Evolutionary conservation across 2,329 filamentous ascomycete genomes (phyloP).

Genomic region (Macrophomina tecta): DNA sequence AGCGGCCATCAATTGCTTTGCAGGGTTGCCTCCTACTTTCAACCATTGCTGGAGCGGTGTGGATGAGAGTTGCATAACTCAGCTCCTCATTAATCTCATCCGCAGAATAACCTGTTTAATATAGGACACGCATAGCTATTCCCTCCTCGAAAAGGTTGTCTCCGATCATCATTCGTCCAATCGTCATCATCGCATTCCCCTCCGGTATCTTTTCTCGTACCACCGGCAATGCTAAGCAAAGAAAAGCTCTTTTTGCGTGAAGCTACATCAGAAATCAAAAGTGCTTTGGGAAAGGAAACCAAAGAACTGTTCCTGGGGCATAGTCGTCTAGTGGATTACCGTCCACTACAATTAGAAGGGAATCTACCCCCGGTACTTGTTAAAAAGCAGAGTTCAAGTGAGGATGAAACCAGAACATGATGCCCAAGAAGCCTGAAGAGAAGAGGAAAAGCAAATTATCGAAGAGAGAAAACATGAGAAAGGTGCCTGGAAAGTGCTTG

Average conservation of each 20-base stretch:
- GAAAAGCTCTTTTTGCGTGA: neutral
- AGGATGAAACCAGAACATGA: neutral
- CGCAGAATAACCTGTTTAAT: neutral
- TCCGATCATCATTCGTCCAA: slow-evolving; percentile 3
- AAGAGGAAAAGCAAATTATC: neutral
- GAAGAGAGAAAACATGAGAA: neutral
- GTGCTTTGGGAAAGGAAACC: neutral
- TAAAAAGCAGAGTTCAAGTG: neutral
- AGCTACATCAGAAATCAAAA: neutral
- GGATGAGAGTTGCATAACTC: too few species aligned
- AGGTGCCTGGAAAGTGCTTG: too few species aligned
- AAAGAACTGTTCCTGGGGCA: neutral
- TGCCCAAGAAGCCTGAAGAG: neutral
- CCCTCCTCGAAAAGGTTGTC: neutral
- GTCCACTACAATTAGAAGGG: neutral
- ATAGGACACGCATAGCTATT: slow-evolving; percentile 14
- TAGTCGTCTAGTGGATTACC: neutral
- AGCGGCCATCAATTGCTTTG: too few species aligned
- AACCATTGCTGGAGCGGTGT: too few species aligned
- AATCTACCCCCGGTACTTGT: neutral
- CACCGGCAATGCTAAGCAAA: slow-evolving; percentile 6
- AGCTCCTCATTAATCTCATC: neutral
- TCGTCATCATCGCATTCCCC: neutral
- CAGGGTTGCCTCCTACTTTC: too few species aligned
- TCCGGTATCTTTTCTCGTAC: neutral